phyloP scores from a whole-genome alignment of 2,329 filamentous ascomycete genomes.

The Ceratocystis harringtonii region DNA sequence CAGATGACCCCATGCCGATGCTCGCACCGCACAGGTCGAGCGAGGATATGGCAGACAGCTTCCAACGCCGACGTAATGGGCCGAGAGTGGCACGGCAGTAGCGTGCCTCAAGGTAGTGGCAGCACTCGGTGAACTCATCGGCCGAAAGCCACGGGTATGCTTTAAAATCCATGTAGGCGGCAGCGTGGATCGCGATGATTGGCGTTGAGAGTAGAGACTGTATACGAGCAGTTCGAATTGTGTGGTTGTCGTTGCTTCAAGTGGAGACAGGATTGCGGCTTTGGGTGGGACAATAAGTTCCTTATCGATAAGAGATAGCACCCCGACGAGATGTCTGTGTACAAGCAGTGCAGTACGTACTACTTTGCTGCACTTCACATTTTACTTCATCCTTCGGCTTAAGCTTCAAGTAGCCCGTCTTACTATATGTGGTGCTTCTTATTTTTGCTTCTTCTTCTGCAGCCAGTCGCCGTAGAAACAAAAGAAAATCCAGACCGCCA shows the following conservation, averaged over 20 bases:
- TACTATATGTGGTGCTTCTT: not conserved
- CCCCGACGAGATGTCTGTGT: not conserved
- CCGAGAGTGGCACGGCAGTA: constrained; percentile 46
- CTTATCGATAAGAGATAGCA: not conserved
- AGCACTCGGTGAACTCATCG: constrained; percentile 50
- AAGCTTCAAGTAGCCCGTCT: not conserved
- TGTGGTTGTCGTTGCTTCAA: not conserved
- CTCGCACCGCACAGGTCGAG: constrained; percentile 32
- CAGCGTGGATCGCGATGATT: not conserved
- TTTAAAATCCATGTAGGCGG: constrained; percentile 28
- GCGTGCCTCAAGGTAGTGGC: constrained; percentile 43
- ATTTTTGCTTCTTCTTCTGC: not conserved
- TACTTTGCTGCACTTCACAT: not conserved
- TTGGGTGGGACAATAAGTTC: not conserved
- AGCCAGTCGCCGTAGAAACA: not conserved
- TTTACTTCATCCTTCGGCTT: not conserved
- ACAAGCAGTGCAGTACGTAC: not conserved
- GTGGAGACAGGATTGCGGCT: not conserved
- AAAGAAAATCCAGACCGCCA: not conserved
- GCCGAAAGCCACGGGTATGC: constrained; percentile 46
- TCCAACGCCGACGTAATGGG: constrained; percentile 38
- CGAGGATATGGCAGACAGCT: constrained; percentile 37
- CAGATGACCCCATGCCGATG: constrained; percentile 21
- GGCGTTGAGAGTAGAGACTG: not conserved
- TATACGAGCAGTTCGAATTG: not conserved